Evolutionary conservation across 1,139 yeast genomes (phyloP).

Genomic region (Diutina rugosa): DNA sequence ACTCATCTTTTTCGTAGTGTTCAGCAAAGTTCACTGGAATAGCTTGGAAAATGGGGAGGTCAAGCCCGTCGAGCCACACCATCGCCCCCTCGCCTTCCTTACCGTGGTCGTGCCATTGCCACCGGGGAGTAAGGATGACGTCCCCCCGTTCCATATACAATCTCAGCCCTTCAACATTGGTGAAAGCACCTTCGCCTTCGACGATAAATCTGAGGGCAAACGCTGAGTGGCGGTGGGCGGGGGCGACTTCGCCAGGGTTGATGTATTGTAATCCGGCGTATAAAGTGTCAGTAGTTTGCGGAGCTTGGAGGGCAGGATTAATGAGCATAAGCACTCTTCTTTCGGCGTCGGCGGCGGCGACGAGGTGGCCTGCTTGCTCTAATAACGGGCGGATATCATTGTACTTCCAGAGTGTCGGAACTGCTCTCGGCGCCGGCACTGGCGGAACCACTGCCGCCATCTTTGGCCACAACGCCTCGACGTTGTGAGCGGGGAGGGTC

Average conservation of each 20-base stretch:
- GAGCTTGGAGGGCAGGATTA: constrained; percentile 10
- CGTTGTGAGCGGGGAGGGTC: constrained; percentile 4
- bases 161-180: constrained; percentile 11
- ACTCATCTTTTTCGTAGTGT: constrained; percentile 8
- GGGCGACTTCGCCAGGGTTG: constrained; percentile 12
- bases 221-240: constrained; percentile 12
- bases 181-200: constrained; percentile 12
- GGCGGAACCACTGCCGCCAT: constrained; percentile 14
- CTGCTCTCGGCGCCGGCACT: constrained; percentile 10
- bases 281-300: constrained; percentile 13
- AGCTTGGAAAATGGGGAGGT: constrained; percentile 11
- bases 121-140: constrained; percentile 12
- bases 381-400: constrained; percentile 9
- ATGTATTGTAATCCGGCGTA: constrained; percentile 12
- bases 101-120: constrained; percentile 15
- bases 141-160: constrained; percentile 11
- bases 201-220: constrained; percentile 12
- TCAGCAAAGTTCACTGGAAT: constrained; percentile 13
- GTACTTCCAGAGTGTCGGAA: constrained; percentile 10
- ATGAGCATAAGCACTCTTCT: constrained; percentile 12
- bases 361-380: constrained; percentile 9
- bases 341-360: constrained; percentile 11
- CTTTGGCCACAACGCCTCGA: constrained; percentile 12
- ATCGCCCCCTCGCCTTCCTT: constrained; percentile 12
- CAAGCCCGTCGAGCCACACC: constrained; percentile 13